A percentile compares a stretch with the other conserved stretches of the same genome.
phyloP scores from a whole-genome alignment of 495 filamentous ascomycete species.

The Chlorociboria aeruginascens region DNA sequence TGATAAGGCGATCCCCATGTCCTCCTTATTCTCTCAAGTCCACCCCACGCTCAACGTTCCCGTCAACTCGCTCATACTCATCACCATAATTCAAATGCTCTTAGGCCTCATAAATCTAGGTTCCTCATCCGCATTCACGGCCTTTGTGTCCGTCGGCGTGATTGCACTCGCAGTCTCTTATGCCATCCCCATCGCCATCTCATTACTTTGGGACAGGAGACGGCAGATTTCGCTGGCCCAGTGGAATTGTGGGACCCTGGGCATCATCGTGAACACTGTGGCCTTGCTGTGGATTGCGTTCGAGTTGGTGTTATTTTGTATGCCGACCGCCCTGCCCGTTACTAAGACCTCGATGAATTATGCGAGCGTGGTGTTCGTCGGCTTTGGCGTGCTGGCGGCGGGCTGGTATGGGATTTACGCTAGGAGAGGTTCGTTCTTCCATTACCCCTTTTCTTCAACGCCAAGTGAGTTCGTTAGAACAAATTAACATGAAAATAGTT shows the following conservation, averaged over 20 bases:
- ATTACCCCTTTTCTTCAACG: conserved; percentile 1
- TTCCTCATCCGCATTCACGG: conserved; percentile 34
- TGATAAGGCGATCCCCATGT: conserved; percentile 28
- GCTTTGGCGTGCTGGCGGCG: conserved; percentile 28
- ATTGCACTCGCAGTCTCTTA: conserved; percentile 40
- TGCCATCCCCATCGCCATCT: conserved; percentile 31
- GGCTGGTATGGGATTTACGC: conserved; percentile 36
- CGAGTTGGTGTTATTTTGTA: conserved; percentile 21
- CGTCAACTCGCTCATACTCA: conserved; percentile 32
- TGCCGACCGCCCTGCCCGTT: conserved; percentile 26
- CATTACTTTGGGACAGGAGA: conserved; percentile 27
- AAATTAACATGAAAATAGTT: conserved; percentile 15
- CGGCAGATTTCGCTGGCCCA: conserved; percentile 11
- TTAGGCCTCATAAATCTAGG: conserved; percentile 42
- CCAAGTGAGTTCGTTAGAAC: conserved; percentile 7
- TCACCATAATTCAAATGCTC: conserved; percentile 25
- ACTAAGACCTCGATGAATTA: conserved; percentile 35
- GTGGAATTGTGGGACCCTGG: conserved; percentile 15
- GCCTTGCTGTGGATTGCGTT: conserved; percentile 17
- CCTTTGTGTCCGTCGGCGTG: conserved; percentile 36
- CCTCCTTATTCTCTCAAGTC: conserved; percentile 23
- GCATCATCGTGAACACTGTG: conserved; percentile 16
- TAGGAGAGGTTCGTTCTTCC: conserved; percentile 28
- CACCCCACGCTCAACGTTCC: conserved; percentile 32
- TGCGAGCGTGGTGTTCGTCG: conserved; percentile 21